These are phyloP conservation scores for Phytophthora ramorum DNA, from an alignment of 352 stramenopile species.

Conservation along the genomic window DNA sequence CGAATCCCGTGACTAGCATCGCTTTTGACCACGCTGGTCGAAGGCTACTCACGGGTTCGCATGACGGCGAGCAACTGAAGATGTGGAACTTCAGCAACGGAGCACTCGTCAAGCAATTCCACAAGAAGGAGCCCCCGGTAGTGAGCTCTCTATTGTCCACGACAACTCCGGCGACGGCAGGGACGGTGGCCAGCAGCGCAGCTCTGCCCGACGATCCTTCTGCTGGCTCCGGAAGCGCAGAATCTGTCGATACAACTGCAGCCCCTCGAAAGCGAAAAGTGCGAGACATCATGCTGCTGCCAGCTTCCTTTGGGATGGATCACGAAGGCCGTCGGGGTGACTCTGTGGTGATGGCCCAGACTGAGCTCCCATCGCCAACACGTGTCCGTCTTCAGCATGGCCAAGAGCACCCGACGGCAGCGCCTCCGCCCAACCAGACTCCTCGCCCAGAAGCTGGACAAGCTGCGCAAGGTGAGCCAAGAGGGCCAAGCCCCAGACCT, in stretches of 20 bases:
- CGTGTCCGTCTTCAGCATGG: slow-evolving; percentile 36
- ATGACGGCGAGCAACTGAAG: slow-evolving; percentile 81
- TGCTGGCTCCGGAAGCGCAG: slow-evolving; percentile 1
- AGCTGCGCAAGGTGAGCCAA: slow-evolving; percentile 8
- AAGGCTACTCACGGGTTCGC: slow-evolving; percentile 79
- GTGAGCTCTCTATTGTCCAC: slow-evolving; percentile 35
- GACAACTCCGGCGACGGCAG: slow-evolving; percentile 25
- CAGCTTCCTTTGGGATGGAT: slow-evolving; percentile 65
- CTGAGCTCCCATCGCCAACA: slow-evolving; percentile 63
- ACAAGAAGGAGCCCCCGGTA: slow-evolving; percentile 59
- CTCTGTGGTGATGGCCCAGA: slow-evolving; percentile 37
- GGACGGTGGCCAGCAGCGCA: slow-evolving; percentile 27
- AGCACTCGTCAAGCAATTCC: slow-evolving; percentile 82
- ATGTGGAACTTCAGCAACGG: slow-evolving; percentile 94
- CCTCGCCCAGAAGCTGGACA: slow-evolving; percentile 11
- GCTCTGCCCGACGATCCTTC: slow-evolving; percentile 16
- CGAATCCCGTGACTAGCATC: slow-evolving; percentile 80
- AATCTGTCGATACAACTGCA: slow-evolving; percentile 7
- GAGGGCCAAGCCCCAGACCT: slow-evolving; percentile 13
- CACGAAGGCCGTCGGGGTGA: slow-evolving; percentile 53
- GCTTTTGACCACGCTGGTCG: slow-evolving; percentile 83
- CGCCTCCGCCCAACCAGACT: slow-evolving; percentile 5
- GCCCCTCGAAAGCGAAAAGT: slow-evolving; percentile 51
- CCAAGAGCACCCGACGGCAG: slow-evolving; percentile 28
- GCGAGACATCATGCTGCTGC: slow-evolving; percentile 69